Percentiles rank a stretch among this genome's conserved stretches.
Conservation (phyloP, 169 alveolate genomes). For the Plasmodium ovale region DNA sequence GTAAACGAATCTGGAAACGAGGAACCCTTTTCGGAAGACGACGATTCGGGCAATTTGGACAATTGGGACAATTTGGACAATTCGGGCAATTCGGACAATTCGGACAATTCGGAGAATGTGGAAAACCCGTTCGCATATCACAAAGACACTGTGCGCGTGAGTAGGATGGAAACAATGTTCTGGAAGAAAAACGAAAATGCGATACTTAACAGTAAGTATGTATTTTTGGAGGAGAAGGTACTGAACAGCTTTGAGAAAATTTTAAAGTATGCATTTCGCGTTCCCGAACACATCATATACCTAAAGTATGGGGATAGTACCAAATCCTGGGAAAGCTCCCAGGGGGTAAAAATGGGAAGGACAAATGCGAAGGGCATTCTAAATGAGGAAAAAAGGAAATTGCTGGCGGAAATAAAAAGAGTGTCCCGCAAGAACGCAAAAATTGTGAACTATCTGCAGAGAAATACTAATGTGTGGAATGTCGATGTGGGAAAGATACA, state of each 20-base stretch:
- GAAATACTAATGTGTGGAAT: slow-evolving; percentile 36
- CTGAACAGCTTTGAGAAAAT: slow-evolving; percentile 42
- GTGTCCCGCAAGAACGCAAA: slow-evolving; percentile 13
- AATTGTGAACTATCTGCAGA: slow-evolving; percentile 8
- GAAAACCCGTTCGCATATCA: not conserved
- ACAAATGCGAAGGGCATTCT: not conserved
- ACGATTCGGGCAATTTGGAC: not conserved
- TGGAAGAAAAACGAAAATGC: slow-evolving; percentile 27
- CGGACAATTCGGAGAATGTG: not conserved
- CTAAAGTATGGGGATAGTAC: slow-evolving; percentile 3
- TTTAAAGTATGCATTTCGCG: slow-evolving; percentile 51
- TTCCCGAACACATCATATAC: slow-evolving; percentile 51
- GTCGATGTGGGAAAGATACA: slow-evolving; percentile 30
- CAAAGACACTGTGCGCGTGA: not conserved
- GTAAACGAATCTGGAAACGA: not conserved
- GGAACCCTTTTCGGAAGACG: not conserved
- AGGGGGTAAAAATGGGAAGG: not conserved
- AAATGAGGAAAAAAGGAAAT: slow-evolving; percentile 8
- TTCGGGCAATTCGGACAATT: not conserved
- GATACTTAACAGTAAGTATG: slow-evolving; percentile 34
- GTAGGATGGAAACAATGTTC: slow-evolving; percentile 2
- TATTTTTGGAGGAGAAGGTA: slow-evolving; percentile 11
- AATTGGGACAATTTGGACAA: not conserved
- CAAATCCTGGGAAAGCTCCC: not conserved
- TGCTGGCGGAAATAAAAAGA: slow-evolving; percentile 28